Evolutionary conservation across 169 alveolate genomes (phyloP), one percentile per base, ranked within the genome.

Genomic region (Cryptosporidium baileyi): DNA sequence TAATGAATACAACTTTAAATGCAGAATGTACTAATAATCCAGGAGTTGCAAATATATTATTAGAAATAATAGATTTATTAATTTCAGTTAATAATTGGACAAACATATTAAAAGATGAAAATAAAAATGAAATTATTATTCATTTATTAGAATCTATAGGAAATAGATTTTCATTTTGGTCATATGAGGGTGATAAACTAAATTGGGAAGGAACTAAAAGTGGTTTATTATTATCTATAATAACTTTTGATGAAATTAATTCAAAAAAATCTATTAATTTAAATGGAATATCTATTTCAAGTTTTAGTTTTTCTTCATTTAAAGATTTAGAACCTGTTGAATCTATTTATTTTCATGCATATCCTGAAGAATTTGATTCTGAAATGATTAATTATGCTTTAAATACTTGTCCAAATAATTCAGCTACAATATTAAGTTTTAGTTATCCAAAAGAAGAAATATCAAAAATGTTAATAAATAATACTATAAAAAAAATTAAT

Each of bases 11-110:
- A 0, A 74, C 85, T 1, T 32, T 74, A 9, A 74, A 74, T 51
- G 85, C 85, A 17, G 85, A 74, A 26, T 74, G 85, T 34, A 74
- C 85, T 1, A 74, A 45, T 43, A 74, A 61, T 57, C 85, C 85
- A 19, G 45, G 85, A 19, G 57, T 51, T 13, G 30, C 63, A 54
- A 74, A 38, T 74, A 36, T 74, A 2, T 40, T 74, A 40, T 24
- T 74, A 30, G 85, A 74, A 24, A 74, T 34, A n/a, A n/a, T 43
- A 22, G 85, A 74, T 34, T 4, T 74, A 8, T 28, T 74, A 17
- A 54, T 74, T 17, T 36, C 52, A 17, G 24, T 38, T 8, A 74
- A 59, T 36, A 36, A 59, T 3, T 74, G 85, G 85, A 36, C 9
- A 2, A 59, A 13, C 17, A 40, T 74, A 19, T 41, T 74, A 1